Percentiles rank a stretch among this genome's conserved stretches.
Conservation (phyloP, 2,329 filamentous ascomycete species). For the Aureobasidium uvarum region DNA sequence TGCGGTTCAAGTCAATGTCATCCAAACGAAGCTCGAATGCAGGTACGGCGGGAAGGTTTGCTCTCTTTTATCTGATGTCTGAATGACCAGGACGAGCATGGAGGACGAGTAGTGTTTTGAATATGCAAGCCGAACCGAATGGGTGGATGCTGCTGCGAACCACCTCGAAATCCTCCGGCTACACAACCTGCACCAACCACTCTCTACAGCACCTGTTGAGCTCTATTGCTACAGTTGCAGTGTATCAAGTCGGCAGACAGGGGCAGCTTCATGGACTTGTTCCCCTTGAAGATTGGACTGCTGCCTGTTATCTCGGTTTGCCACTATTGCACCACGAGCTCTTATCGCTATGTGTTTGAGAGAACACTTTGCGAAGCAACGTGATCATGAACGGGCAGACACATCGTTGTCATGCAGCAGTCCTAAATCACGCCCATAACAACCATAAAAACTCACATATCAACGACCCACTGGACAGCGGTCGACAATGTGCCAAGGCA, state of each 20-base stretch:
- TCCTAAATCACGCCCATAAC: not conserved
- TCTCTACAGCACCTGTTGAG: not conserved
- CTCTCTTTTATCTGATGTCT: slow-evolving; percentile 15
- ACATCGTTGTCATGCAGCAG: not conserved
- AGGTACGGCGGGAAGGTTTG: slow-evolving; percentile 17
- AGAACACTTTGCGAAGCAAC: not conserved
- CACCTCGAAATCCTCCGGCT: slow-evolving; percentile 24
- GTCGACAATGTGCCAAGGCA: slow-evolving; percentile 13
- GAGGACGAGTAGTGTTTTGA: slow-evolving; percentile 32
- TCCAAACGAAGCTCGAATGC: slow-evolving; percentile 9
- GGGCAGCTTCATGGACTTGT: not conserved
- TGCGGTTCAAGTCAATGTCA: slow-evolving; percentile 9
- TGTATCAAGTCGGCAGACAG: not conserved
- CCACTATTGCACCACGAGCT: not conserved
- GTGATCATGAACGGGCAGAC: not conserved
- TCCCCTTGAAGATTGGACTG: not conserved
- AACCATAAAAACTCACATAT: not conserved
- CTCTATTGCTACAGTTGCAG: not conserved
- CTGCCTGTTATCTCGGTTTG: not conserved
- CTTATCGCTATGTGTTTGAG: not conserved
- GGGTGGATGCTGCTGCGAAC: slow-evolving; percentile 25
- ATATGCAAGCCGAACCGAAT: slow-evolving; percentile 36
- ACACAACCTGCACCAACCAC: slow-evolving; percentile 24
- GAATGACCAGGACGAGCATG: slow-evolving; percentile 32
- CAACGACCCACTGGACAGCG: not conserved